Conservation (phyloP, 169 alveolate genomes). For the Plasmodium fragile region DNA sequence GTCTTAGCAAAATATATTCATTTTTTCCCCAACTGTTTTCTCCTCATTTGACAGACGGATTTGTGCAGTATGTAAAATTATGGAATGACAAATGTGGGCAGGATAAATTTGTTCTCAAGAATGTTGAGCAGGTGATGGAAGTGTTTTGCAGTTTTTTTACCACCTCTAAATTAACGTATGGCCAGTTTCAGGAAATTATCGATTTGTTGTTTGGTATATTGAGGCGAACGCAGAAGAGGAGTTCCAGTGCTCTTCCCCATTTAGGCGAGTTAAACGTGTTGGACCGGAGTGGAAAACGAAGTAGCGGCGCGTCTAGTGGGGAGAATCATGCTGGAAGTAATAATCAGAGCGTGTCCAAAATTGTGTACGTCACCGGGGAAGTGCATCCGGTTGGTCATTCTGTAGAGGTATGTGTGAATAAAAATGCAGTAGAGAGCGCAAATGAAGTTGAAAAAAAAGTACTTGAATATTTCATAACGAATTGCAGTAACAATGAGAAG, state of each 20-base stretch:
- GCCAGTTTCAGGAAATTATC: slow-evolving; percentile 20
- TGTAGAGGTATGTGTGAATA: background rate
- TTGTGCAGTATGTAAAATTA: slow-evolving; percentile 27
- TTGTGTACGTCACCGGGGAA: background rate
- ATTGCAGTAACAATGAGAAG: background rate
- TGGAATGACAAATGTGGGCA: slow-evolving; percentile 5
- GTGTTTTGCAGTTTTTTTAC: slow-evolving; percentile 25
- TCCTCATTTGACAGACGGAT: slow-evolving; percentile 25
- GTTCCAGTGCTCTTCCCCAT: background rate
- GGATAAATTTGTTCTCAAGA: background rate
- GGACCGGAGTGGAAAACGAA: background rate
- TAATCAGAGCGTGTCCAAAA: background rate
- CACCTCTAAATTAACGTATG: slow-evolving; percentile 18
- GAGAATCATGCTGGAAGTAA: background rate
- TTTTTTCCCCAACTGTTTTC: slow-evolving; percentile 55
- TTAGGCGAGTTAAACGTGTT: background rate
- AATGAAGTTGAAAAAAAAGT: background rate
- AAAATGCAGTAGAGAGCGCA: background rate
- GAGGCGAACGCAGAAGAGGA: background rate
- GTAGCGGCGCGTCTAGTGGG: background rate
- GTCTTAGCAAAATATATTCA: slow-evolving; percentile 63
- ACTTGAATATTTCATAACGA: slow-evolving; percentile 6
- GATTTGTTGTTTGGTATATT: slow-evolving; percentile 10
- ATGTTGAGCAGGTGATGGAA: slow-evolving; percentile 29
- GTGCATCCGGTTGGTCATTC: background rate